These are phyloP conservation scores for Nicotiana obtusifolia DNA, from an alignment of 257 asterid genomes.

Conservation along the genomic window DNA sequence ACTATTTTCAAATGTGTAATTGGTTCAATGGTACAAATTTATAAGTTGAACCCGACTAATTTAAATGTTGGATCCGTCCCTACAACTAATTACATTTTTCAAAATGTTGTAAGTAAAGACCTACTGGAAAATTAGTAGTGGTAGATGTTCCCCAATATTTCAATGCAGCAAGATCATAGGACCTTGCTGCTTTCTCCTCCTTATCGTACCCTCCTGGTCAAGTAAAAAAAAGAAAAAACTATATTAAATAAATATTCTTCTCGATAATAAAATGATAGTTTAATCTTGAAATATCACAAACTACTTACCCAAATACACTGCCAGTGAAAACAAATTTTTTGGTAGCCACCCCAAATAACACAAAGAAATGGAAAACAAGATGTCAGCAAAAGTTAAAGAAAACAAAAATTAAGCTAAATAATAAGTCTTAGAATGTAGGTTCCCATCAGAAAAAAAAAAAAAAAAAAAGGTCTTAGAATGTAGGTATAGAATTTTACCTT, in stretches of 20 bases:
- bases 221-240: not conserved
- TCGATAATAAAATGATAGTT: not conserved
- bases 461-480: too few species aligned
- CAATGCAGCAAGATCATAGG: slow-evolving; percentile 86
- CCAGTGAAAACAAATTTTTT: not conserved
- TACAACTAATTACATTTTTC: not conserved
- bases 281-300: not conserved
- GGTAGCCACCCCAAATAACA: slow-evolving; percentile 4
- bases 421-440: too few species aligned
- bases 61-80: too few species aligned
- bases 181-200: slow-evolving; percentile 95
- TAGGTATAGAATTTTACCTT: slow-evolving; percentile 36
- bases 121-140: slow-evolving; percentile 84
- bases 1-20: too few species aligned
- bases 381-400: not conserved
- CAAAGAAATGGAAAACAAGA: too few species aligned
- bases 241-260: not conserved
- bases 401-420: not conserved
- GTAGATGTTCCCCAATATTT: slow-evolving; percentile 97
- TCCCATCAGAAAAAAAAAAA: too few species aligned
- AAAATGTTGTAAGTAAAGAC: not conserved
- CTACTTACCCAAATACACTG: slow-evolving; percentile 80
- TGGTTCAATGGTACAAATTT: too few species aligned
- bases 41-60: too few species aligned
- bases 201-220: slow-evolving; percentile 86